phyloP scores from a whole-genome alignment of 306 rosid genomes.

The Arachis hypogaea region DNA sequence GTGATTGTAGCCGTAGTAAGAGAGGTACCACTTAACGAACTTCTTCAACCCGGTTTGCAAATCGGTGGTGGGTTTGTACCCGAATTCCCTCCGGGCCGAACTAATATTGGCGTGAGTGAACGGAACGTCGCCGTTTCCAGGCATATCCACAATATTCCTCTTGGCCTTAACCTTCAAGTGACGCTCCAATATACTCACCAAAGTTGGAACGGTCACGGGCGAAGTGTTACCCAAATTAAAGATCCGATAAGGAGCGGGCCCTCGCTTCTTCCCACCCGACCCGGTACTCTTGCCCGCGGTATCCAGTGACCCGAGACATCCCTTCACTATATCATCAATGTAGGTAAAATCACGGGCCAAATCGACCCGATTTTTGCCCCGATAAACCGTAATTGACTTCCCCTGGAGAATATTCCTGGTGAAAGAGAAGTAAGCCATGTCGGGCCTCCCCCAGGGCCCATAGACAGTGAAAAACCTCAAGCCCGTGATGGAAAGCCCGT shows the following conservation, averaged over 20 bases:
- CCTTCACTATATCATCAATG: conserved; percentile 86
- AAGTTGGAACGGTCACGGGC: conserved; percentile 81
- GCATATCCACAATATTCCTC: conserved; percentile 83
- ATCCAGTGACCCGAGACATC: conserved; percentile 78
- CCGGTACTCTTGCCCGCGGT: conserved; percentile 78
- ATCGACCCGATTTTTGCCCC: conserved; percentile 76
- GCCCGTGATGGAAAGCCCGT: conserved; percentile 83
- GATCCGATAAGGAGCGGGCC: conserved; percentile 74
- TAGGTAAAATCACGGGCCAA: conserved; percentile 83
- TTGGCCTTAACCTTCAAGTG: conserved; percentile 84
- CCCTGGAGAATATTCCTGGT: conserved; percentile 82
- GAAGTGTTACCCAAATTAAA: conserved; percentile 86
- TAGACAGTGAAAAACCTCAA: conserved; percentile 86
- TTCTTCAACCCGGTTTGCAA: conserved; percentile 89
- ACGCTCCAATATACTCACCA: conserved; percentile 70
- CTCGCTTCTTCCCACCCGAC: conserved; percentile 78
- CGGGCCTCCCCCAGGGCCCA: conserved; percentile 96
- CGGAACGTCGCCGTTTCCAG: conserved; percentile 97
- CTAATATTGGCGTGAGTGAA: conserved; percentile 84
- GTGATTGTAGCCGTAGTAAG: conserved; percentile 78
- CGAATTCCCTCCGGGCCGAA: conserved; percentile 65
- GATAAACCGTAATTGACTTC: conserved; percentile 76
- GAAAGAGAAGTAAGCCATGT: conserved; percentile 88
- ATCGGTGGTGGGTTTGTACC: conserved; percentile 89
- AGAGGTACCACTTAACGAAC: conserved; percentile 86